Percentiles rank a stretch among this genome's conserved stretches.
Conservation (phyloP, 179 eudicot species). For the Beta macrorhiza region DNA sequence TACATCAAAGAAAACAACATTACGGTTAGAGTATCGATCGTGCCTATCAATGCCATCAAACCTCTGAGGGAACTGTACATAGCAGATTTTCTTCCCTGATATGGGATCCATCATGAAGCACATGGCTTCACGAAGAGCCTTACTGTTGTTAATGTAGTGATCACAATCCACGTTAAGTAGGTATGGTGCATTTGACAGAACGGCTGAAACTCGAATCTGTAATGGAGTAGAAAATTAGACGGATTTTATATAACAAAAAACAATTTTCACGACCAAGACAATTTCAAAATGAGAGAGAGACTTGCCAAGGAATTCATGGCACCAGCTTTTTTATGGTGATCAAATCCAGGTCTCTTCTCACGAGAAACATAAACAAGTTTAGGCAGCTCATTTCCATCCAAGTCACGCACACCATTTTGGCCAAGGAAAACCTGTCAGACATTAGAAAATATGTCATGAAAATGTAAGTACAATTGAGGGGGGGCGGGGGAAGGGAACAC, state of each 20-base stretch:
- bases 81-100: conserved; percentile 77
- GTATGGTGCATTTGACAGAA: conserved; percentile 87
- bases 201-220: conserved; percentile 89
- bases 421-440: conserved; percentile 80
- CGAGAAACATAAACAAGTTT: conserved; percentile 93
- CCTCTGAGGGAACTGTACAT: conserved; percentile 94
- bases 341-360: conserved; percentile 98
- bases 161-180: conserved; percentile 93
- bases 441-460: neutral
- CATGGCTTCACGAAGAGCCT: conserved; percentile 94
- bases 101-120: conserved; percentile 93
- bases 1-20: conserved; percentile 95
- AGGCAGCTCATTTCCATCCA: conserved; percentile 88
- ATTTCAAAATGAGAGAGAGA: neutral
- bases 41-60: conserved; percentile 93
- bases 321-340: conserved; percentile 97
- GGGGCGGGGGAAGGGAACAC: neutral
- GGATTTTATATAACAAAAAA: neutral
- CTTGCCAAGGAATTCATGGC: conserved; percentile 93
- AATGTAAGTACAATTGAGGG: neutral
- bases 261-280: neutral
- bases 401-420: conserved; percentile 83
- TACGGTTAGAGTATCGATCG: conserved; percentile 90
- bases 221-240: neutral
- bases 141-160: conserved; percentile 92